Percentiles rank a stretch among this genome's conserved stretches.
Evolutionary conservation across 2,329 filamentous ascomycete species (phyloP).

Genomic region (Coniochaeta hoffmannii): DNA sequence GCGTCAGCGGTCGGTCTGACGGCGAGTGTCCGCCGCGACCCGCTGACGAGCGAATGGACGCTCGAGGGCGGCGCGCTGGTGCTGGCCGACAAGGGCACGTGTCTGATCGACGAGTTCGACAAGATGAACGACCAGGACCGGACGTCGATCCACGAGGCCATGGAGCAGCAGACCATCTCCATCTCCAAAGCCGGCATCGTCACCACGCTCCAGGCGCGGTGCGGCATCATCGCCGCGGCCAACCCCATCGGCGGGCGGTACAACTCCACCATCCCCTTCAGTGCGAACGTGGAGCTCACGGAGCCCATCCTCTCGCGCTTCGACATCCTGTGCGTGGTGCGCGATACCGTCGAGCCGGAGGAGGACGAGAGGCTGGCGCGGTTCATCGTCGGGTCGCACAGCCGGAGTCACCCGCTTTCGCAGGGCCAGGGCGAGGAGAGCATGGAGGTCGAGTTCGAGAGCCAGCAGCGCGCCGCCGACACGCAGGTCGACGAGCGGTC

Average conservation of each 20-base stretch:
- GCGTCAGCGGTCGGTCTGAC: constrained; percentile 96
- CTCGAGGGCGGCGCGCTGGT: constrained; percentile 93
- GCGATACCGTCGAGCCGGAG: constrained; percentile 84
- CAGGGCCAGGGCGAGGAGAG: constrained; percentile 36
- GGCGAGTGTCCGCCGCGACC: constrained; percentile 90
- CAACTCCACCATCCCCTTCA: constrained; percentile 93
- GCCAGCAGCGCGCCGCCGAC: constrained; percentile 11
- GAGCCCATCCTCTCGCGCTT: constrained; percentile 98
- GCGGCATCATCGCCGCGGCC: constrained; percentile 91
- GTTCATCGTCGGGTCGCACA: constrained; percentile 93
- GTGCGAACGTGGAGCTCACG: constrained; percentile 91
- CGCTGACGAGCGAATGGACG: constrained; percentile 94
- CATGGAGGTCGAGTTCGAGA: constrained; percentile 55
- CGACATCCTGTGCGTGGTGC: constrained; percentile 91
- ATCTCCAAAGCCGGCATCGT: constrained; percentile 99
- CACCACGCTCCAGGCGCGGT: constrained; percentile 90
- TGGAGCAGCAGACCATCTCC: constrained; percentile 99
- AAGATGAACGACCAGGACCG: constrained; percentile 99
- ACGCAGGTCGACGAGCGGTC: constrained; percentile 8
- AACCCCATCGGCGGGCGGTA: constrained; percentile 96
- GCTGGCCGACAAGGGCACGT: constrained; percentile 88
- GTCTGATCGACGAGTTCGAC: constrained; percentile 97
- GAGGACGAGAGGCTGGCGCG: constrained; percentile 91
- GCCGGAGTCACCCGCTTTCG: constrained; percentile 66
- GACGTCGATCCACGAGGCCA: constrained; percentile 97